A percentile compares a stretch with the other conserved stretches of the same genome.
Evolutionary conservation across 2,329 filamentous ascomycete species (phyloP).

Genomic region (Colletotrichum endophyticum): DNA sequence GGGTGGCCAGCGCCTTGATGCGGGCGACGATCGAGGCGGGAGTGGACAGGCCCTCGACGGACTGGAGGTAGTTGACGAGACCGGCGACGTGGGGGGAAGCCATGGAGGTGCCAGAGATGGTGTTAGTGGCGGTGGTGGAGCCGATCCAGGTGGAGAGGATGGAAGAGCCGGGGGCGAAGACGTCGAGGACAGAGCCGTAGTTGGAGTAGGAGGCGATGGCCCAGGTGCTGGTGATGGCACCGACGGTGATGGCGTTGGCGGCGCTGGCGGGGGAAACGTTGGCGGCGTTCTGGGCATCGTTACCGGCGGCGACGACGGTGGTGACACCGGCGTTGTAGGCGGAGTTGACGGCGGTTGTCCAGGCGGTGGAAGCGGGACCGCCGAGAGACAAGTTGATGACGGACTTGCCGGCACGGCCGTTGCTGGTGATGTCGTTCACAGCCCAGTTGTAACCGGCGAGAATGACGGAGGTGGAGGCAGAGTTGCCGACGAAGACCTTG

Average conservation of each 20-base stretch:
- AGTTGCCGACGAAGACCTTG: conserved; percentile 46
- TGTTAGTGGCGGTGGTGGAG: conserved; percentile 42
- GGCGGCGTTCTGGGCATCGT: conserved; percentile 38
- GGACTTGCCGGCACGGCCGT: conserved; percentile 42
- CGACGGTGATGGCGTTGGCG: conserved; percentile 55
- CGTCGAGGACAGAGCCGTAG: conserved; percentile 51
- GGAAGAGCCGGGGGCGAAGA: conserved; percentile 55
- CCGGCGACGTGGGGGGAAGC: conserved; percentile 66
- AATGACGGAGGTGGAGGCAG: conserved; percentile 32
- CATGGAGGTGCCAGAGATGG: conserved; percentile 66
- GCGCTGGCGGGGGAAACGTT: conserved; percentile 54
- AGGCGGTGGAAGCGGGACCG: conserved; percentile 40
- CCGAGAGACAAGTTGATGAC: conserved; percentile 64
- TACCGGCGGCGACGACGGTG: conserved; percentile 61
- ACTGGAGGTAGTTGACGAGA: conserved; percentile 61
- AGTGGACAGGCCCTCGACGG: conserved; percentile 40
- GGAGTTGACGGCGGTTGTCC: conserved; percentile 54
- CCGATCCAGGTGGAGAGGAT: conserved; percentile 53
- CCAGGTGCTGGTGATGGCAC: conserved; percentile 47
- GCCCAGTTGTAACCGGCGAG: conserved; percentile 45
- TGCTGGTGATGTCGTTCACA: conserved; percentile 46
- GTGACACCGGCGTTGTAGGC: conserved; percentile 54
- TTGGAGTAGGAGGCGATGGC: conserved; percentile 52
- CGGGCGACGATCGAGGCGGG: conserved; percentile 45
- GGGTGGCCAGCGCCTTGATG: conserved; percentile 46